phyloP scores from a whole-genome alignment of 208 protist genomes.

The Trypanosoma scelopori region DNA sequence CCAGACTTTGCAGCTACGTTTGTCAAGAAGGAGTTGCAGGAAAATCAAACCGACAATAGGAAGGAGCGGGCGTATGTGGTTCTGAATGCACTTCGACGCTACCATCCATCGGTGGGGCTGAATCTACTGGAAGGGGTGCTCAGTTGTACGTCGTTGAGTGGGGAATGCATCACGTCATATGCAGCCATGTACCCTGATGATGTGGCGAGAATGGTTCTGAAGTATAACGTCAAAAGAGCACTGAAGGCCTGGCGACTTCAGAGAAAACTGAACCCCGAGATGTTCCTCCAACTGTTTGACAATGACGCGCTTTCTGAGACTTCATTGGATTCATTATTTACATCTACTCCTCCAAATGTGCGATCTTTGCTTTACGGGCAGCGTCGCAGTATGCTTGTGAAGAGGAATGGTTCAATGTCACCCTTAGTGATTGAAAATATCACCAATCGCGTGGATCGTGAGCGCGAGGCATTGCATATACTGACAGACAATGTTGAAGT shows the following conservation, averaged over 20 bases:
- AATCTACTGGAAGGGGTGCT: slow-evolving; percentile 3
- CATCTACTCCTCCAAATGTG: background rate
- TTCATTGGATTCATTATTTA: background rate
- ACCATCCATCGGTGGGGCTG: slow-evolving; percentile 11
- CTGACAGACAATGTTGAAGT: slow-evolving; percentile 7
- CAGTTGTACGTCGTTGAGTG: background rate
- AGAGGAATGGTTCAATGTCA: slow-evolving; percentile 6
- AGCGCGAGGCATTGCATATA: slow-evolving; percentile 16
- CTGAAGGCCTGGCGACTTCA: background rate
- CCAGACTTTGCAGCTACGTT: slow-evolving; percentile 17
- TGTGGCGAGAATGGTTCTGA: slow-evolving; percentile 17
- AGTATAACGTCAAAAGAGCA: slow-evolving; percentile 4
- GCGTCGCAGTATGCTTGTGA: background rate
- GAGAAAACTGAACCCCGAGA: slow-evolving; percentile 6
- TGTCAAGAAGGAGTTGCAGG: slow-evolving; percentile 1
- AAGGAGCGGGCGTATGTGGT: background rate
- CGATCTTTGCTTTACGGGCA: background rate
- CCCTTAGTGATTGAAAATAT: slow-evolving; percentile 4
- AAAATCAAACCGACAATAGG: background rate
- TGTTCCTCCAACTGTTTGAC: slow-evolving; percentile 13
- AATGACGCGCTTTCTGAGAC: background rate
- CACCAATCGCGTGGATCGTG: slow-evolving; percentile 10
- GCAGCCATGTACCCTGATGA: slow-evolving; percentile 6
- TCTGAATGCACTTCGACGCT: background rate
- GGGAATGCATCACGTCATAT: background rate